Evolutionary conservation across 805 yeast genomes (phyloP).

Genomic region (Komagataella populi): DNA sequence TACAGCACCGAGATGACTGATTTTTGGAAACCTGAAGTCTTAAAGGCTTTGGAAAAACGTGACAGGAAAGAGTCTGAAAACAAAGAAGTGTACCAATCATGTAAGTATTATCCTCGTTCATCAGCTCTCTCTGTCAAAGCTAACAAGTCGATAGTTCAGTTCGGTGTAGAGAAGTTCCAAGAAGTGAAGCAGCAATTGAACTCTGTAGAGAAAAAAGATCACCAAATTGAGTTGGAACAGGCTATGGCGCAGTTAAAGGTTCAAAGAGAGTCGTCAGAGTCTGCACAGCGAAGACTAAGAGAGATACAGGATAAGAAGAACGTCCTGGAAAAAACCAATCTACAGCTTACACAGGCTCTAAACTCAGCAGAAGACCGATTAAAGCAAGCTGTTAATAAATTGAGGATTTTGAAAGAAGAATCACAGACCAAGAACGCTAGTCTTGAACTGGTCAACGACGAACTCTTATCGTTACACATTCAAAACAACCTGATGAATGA

Average conservation of each 20-base stretch:
- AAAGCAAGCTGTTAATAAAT: background rate
- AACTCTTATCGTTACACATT: constrained; percentile 31
- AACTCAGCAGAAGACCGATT: background rate
- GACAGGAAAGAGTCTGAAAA: background rate
- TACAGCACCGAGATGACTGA: background rate
- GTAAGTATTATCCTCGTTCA: background rate
- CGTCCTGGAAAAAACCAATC: background rate
- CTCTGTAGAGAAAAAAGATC: background rate
- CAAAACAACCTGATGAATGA: constrained; percentile 30
- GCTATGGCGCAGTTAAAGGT: background rate
- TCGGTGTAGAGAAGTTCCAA: background rate
- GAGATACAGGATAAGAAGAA: background rate
- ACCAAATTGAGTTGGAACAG: background rate
- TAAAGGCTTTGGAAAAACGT: background rate
- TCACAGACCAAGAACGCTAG: constrained; percentile 25
- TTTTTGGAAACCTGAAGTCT: background rate
- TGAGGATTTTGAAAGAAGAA: constrained; percentile 12
- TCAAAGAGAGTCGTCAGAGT: background rate
- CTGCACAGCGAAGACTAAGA: background rate
- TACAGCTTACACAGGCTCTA: background rate
- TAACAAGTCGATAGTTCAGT: background rate
- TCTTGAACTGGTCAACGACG: constrained; percentile 36
- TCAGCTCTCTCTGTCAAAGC: background rate
- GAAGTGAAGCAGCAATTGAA: background rate
- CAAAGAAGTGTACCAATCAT: background rate